phyloP scores from a whole-genome alignment of 805 yeast species.

The Yamadazyma nakazawae region DNA sequence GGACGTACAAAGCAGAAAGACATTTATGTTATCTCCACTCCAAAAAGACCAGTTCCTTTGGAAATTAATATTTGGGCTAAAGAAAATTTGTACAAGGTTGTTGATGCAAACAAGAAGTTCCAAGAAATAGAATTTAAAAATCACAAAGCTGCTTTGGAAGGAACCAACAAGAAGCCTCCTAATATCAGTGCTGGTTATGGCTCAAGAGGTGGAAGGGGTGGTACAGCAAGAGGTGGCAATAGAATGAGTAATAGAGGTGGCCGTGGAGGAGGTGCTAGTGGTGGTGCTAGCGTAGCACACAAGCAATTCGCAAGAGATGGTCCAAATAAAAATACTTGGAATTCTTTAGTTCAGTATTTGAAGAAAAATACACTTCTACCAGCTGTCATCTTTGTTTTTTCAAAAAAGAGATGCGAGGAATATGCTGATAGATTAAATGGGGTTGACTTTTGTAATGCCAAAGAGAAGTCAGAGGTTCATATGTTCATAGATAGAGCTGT shows the following conservation, averaged over 20 bases:
- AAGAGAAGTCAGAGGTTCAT: conserved; percentile 85
- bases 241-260: conserved; percentile 38
- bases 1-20: conserved; percentile 96
- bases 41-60: conserved; percentile 94
- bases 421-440: conserved; percentile 77
- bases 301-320: conserved; percentile 40
- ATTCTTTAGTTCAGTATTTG: conserved; percentile 65
- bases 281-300: neutral
- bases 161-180: conserved; percentile 33
- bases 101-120: conserved; percentile 72
- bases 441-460: conserved; percentile 76
- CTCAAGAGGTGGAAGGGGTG: conserved; percentile 42
- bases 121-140: conserved; percentile 57
- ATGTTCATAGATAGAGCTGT: conserved; percentile 92
- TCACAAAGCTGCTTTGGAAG: conserved; percentile 53
- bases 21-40: conserved; percentile 93
- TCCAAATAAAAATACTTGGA: conserved; percentile 80
- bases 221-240: conserved; percentile 45
- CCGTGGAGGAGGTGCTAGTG: conserved; percentile 23
- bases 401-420: conserved; percentile 90
- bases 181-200: conserved; percentile 37
- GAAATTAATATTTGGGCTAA: conserved; percentile 87
- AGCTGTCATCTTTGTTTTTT: conserved; percentile 89
- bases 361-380: conserved; percentile 73
- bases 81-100: conserved; percentile 64